These are phyloP conservation scores for Porphyrellus cyaneotinctus DNA, from an alignment of 768 basidiomycete species.

Conservation along the genomic window DNA sequence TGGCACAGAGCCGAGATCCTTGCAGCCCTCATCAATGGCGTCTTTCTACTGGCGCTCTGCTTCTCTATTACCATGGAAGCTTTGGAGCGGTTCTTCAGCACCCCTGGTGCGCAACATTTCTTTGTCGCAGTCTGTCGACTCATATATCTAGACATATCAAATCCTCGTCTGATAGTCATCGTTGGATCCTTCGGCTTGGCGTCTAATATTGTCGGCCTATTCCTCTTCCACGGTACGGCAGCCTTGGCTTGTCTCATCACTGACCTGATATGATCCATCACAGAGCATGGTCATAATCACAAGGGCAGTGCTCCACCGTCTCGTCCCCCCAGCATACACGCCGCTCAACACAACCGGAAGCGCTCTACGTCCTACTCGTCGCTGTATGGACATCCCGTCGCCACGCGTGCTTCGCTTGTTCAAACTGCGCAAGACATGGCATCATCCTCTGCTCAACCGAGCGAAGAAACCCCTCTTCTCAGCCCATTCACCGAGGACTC, in stretches of 20 bases:
- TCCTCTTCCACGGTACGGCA: conserved; percentile 86
- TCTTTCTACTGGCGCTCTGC: conserved; percentile 94
- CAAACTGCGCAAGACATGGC: conserved; percentile 85
- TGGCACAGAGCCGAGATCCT: conserved; percentile 98
- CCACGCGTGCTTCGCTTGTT: conserved; percentile 67
- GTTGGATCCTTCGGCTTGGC: conserved; percentile 87
- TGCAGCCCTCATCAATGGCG: conserved; percentile 92
- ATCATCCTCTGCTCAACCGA: conserved; percentile 21
- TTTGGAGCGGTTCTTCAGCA: conserved; percentile 81
- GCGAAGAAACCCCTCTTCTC: conserved; percentile 48
- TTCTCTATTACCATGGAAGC: conserved; percentile 95
- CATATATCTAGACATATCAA: conserved; percentile 68
- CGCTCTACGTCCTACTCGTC: conserved; percentile 51
- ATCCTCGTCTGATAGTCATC: conserved; percentile 81
- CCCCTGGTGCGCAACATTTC: conserved; percentile 51
- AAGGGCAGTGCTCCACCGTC: conserved; percentile 35
- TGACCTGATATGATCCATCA: conserved; percentile 7
- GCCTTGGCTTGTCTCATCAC: background rate
- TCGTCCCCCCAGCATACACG: conserved; percentile 38
- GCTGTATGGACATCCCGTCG: conserved; percentile 69
- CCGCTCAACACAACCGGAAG: conserved; percentile 19
- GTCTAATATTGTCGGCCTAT: conserved; percentile 89
- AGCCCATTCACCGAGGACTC: background rate
- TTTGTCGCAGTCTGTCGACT: conserved; percentile 1
- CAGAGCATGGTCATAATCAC: conserved; percentile 64